These are phyloP conservation scores for Alternaria metachromatica DNA, from an alignment of 2,329 filamentous ascomycete species.

Conservation along the genomic window DNA sequence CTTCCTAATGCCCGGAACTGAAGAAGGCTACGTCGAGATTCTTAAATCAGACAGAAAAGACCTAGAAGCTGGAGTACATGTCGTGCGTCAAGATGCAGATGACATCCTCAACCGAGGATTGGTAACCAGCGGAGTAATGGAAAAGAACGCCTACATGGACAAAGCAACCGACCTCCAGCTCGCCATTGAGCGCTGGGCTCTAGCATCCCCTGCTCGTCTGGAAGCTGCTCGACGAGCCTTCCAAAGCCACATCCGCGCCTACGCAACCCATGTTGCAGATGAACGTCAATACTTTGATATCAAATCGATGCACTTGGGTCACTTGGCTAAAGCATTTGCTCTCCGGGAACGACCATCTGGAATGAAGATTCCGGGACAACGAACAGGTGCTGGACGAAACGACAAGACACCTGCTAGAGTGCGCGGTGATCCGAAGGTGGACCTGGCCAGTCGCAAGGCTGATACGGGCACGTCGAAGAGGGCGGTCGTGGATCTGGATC, in stretches of 20 bases:
- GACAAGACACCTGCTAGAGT: conserved; percentile 49
- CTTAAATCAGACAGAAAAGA: conserved; percentile 74
- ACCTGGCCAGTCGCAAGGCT: conserved; percentile 47
- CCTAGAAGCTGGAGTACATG: conserved; percentile 62
- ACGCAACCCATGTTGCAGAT: conserved; percentile 87
- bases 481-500: conserved; percentile 35
- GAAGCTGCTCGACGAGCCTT: conserved; percentile 85
- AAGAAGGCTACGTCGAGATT: conserved; percentile 87
- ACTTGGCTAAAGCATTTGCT: conserved; percentile 92
- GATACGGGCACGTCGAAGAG: conserved; percentile 28
- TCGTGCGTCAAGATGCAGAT: conserved; percentile 67
- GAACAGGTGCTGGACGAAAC: conserved; percentile 52
- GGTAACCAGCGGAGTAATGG: conserved; percentile 40
- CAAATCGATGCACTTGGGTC: conserved; percentile 86
- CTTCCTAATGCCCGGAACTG: conserved; percentile 87
- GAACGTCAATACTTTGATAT: conserved; percentile 92
- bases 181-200: conserved; percentile 69
- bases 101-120: conserved; percentile 73
- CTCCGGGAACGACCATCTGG: conserved; percentile 86
- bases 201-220: conserved; percentile 70
- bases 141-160: conserved; percentile 66
- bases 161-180: conserved; percentile 72
- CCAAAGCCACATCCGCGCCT: conserved; percentile 91
- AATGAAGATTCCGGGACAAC: conserved; percentile 65
- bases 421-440: conserved; percentile 45